A percentile compares a stretch with the other conserved stretches of the same genome.
These are phyloP conservation scores for Xylaria polymorpha DNA, from an alignment of 2,329 filamentous ascomycete genomes.

Conservation along the genomic window DNA sequence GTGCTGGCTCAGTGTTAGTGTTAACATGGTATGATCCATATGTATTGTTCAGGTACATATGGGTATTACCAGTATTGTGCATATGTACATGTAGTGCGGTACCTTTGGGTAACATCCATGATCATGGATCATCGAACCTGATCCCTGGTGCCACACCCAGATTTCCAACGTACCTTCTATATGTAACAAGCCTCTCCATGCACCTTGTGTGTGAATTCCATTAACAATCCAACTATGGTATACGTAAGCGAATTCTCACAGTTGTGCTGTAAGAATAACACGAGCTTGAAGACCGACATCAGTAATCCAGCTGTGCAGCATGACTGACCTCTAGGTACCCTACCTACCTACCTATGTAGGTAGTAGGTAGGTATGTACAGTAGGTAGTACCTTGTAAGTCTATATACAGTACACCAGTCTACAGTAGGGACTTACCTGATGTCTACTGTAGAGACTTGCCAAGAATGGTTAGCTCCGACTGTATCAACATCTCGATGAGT, in stretches of 20 bases:
- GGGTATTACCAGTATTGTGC: neutral
- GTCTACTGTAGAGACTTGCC: neutral
- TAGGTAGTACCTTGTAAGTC: too few relatives aligned
- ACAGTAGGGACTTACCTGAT: neutral
- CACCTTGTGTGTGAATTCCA: too few relatives aligned
- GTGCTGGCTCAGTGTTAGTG: neutral
- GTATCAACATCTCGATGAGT: neutral
- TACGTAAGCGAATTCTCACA: too few relatives aligned
- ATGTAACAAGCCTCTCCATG: too few relatives aligned
- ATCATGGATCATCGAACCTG: too few relatives aligned
- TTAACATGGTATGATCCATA: neutral
- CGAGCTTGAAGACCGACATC: too few relatives aligned
- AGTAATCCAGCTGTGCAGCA: neutral
- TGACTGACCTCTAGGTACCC: neutral
- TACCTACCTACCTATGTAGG: neutral
- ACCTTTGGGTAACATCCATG: neutral
- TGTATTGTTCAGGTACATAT: constrained; percentile 5
- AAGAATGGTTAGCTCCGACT: constrained; percentile 15
- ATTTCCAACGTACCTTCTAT: neutral
- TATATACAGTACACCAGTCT: neutral
- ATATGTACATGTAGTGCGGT: constrained; percentile 8
- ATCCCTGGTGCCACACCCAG: constrained; percentile 6
- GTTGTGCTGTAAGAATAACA: too few relatives aligned
- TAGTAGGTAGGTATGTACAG: too few relatives aligned
- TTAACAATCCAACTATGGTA: too few relatives aligned